Conservation (phyloP, 306 rosid species). For the Fagus sylvatica region DNA sequence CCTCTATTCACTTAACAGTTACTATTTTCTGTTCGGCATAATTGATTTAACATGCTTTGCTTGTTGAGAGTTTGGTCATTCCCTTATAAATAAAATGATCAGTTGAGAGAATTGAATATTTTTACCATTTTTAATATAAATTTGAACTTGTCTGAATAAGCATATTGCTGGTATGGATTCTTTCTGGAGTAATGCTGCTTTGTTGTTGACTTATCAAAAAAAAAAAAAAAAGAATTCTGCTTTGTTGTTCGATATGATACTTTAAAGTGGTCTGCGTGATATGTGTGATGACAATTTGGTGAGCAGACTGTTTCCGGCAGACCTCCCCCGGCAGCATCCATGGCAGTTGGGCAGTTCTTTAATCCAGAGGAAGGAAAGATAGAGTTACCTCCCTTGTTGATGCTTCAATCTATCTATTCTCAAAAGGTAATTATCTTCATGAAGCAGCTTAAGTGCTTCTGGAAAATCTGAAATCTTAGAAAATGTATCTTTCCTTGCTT, state of each 20-base stretch:
- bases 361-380: slow-evolving; percentile 79
- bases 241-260: neutral
- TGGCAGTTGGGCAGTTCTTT: slow-evolving; percentile 99
- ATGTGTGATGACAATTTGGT: slow-evolving; percentile 44
- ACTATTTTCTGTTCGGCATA: neutral
- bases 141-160: neutral
- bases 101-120: neutral
- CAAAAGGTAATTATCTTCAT: slow-evolving; percentile 61
- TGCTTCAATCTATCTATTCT: slow-evolving; percentile 68
- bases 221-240: neutral
- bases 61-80: neutral
- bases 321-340: slow-evolving; percentile 98
- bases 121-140: neutral
- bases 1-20: neutral
- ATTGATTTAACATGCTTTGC: neutral
- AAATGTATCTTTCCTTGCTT: slow-evolving; percentile 3
- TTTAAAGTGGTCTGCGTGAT: slow-evolving; percentile 24
- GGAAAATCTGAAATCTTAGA: neutral
- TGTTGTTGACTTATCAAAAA: neutral
- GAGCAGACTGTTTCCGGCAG: slow-evolving; percentile 95
- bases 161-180: neutral
- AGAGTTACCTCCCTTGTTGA: slow-evolving; percentile 73
- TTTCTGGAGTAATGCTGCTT: neutral
- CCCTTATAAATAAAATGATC: neutral
- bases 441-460: slow-evolving; percentile 17